Base-by-base conservation (phyloP, 768 basidiomycete genomes). In the Pleurotus citrinopileatus region DNA sequence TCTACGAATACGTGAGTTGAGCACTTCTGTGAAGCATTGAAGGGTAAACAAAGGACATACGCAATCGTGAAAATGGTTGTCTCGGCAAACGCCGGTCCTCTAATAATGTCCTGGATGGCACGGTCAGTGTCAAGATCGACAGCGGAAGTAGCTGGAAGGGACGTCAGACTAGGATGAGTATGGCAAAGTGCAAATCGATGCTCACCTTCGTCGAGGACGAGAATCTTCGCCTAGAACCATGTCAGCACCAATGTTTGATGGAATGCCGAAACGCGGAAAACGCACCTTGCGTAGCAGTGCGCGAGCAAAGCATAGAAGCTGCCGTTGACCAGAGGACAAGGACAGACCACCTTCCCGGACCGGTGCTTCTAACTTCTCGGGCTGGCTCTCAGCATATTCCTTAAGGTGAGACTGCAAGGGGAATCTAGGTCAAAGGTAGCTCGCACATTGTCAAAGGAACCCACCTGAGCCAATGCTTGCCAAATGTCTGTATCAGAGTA, bases 191-290 rank as follows among this genome's bases (percentile, higher is more conserved):
- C 55, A 28, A 27, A 45, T 37, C 20, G 22, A 15, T 29, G 9
- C 61, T 59, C 61, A 82, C 88, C 91, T 81, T 98, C 95, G 63
- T 97, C 95, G n/a, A 98, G 74, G 0, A 97, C 91, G 4, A 98
- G 75, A 32, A 97, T 87, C 68, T 87, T 94, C 15, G 90, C 84
- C 82, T 88, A 55, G 29, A 23, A 56, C 26, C 15, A 59, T 4
- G 23, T 56, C n/a, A 8, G 19, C 20, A 34, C 28, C 5, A 27
- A n/a, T 12, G 40, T 8, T 1, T 26, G 26, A 28, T 5, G 26
- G 47, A 26, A 7, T 25, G 54, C 17, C 25, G 20, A 8, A 15
- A 8, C 23, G 48, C 17, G 20, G 19, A 9, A 28, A 10, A 50
- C 67, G 44, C 59, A 83, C 86, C 75, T 91, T 89, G 52, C 88